Base-by-base conservation (phyloP, 2,329 filamentous ascomycete genomes). In the Botrytis aclada region DNA sequence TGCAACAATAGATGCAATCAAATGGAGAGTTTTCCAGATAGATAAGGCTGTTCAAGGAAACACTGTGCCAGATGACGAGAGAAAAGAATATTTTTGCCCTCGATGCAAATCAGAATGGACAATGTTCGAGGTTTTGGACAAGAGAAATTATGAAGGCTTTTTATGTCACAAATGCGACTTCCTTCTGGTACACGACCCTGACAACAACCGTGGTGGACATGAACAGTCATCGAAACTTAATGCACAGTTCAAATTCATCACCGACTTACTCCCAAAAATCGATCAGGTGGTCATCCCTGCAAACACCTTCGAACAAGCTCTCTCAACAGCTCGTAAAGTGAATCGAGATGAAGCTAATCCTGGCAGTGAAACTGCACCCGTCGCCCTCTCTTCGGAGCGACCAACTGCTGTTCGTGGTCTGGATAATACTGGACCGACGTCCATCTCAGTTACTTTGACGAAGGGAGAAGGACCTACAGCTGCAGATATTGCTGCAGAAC, bases 1-100 rank as follows among this genome's bases (percentile, higher is more conserved):
- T 74, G 92, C 93, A 73, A 94, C 95, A 51, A 94, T 99, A 80
- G 96, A 99, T 83, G 94, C 93, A 66, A 97, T 97, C 83, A 99
- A 99, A 82, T 99, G 93, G 88, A 92, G 93, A 75, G 90, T 97
- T 69, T 95, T 95, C 80, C 92, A 91, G 72, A 89, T 98, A 77
- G 94, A 95, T 77, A 95, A 95, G 81, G 90, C 92, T 71, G 94
- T 98, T 74, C 95, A 98, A 83, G 90, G 91, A 25, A 91, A 93
- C 73, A 93, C 93, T 25, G 90, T 93, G 29, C 91, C 93, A 0
- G 92, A 91, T 16, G 88, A 89, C 72, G 95, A 98, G 82, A 92
- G 94, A 81, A 98, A 98, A 82, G 96, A 98, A 80, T 97, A 95
- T 79, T 91, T 92, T 74, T 99, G 96, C 83, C 85, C 87, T 45